Evolutionary conservation across 345 rosid genomes (phyloP), one percentile per base, ranked within the genome.

Genomic region (Tarenaya hassleriana): DNA sequence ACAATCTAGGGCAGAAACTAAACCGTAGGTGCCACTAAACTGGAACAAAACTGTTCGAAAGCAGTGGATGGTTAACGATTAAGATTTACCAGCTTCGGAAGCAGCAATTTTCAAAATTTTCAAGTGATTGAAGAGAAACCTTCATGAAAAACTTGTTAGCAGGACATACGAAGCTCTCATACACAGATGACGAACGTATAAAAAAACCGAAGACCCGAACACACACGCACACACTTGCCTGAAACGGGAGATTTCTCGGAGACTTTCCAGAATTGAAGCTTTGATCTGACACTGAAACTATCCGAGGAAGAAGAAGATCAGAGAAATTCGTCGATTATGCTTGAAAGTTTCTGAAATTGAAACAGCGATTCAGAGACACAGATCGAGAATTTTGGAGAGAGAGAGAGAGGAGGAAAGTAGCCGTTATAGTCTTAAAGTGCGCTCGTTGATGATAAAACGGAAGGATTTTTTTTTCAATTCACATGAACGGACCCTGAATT

Each of bases 351-450:
- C 24, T 12, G 56, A 50, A 15, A 60, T 7, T 17, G 50, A n/a
- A 42, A n/a, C 1, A 45, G 2, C 34, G 39, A 27, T 9, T 20
- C 47, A 20, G 16, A 47, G 41, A 46, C 33, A 58, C 14, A 48
- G 62, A 66, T 61, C 12, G 32, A 55, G 50, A 38, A 31, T 47
- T 62, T 43, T 15, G 15, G 33, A 37, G 41, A 56, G 53, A 47
- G 50, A 39, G 34, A 17, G 45, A 24, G 51, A 21, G 29, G 5
- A 24, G 29, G 5, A 24, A 24, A 2, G 47, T 46, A 66, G 69
- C 66, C 67, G 78, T 68, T 72, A 52, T 40, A 17, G 50, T 50
- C 77, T 58, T 50, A 64, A 61, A 45, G 73, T 56, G 60, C 55
- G 48, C 9, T 59, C 34, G 24, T 2, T 24, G 55, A 62, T 38